Evolutionary conservation across 192 early-diverging fungal species (phyloP).

Genomic region (Coemansia sp.): DNA sequence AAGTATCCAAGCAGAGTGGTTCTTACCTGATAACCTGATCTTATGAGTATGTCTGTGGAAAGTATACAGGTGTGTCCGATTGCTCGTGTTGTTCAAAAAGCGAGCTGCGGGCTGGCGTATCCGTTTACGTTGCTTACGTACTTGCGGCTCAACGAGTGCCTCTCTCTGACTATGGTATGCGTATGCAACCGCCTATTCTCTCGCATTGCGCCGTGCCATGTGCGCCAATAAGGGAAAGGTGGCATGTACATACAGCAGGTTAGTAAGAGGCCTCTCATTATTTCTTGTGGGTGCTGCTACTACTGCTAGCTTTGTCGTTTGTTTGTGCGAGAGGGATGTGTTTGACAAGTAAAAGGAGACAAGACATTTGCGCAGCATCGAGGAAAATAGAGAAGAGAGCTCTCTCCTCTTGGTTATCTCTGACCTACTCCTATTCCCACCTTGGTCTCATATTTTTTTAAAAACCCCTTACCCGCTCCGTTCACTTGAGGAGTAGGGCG

Average conservation of each 20-base stretch:
- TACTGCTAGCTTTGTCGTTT: not conserved
- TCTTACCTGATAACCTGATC: constrained; percentile 1
- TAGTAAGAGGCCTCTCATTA: not conserved
- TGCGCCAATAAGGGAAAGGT: not conserved
- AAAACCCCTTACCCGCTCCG: constrained; percentile 3
- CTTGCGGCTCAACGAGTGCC: not conserved
- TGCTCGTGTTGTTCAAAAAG: not conserved
- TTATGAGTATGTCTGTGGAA: not conserved
- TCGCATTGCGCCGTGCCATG: constrained; percentile 6
- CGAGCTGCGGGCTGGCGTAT: constrained; percentile 7
- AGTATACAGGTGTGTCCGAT: not conserved
- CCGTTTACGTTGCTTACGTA: constrained; percentile 1
- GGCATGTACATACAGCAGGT: not conserved
- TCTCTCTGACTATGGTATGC: not conserved
- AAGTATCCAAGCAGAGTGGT: not conserved
- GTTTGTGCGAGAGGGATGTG: not conserved
- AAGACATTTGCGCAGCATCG: not conserved
- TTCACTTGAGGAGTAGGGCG: not conserved
- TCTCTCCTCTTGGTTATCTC: not conserved
- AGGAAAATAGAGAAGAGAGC: not conserved
- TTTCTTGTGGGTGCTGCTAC: not conserved
- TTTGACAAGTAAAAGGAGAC: not conserved
- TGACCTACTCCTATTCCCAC: constrained; percentile 8
- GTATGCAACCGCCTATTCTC: constrained; percentile 2
- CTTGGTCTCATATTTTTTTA: not conserved